Conservation (phyloP, 441 rosid genomes). For the Metrosideros polymorpha region DNA sequence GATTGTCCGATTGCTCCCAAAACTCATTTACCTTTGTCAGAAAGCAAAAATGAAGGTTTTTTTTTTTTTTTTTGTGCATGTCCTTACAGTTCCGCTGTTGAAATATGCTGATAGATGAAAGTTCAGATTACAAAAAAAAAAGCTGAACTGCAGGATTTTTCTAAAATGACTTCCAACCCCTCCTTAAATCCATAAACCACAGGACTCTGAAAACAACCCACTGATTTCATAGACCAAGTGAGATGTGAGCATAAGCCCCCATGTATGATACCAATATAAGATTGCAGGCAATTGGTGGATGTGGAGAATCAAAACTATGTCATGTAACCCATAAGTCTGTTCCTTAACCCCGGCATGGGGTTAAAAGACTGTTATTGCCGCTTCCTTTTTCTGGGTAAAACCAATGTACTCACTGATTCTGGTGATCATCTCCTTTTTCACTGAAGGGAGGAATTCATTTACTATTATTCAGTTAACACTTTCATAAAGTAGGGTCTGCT, state of each 20-base stretch:
- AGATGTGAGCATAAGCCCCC: neutral
- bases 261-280: neutral
- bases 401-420: neutral
- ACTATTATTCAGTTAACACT: neutral
- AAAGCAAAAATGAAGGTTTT: neutral
- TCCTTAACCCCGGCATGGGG: neutral
- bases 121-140: neutral
- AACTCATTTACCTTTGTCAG: neutral
- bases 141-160: neutral
- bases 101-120: neutral
- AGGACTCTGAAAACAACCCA: neutral
- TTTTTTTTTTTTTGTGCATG: neutral
- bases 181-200: neutral
- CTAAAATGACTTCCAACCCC: neutral
- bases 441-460: neutral
- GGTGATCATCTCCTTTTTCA: neutral
- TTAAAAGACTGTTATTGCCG: neutral
- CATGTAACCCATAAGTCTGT: rapidly evolving
- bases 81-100: neutral
- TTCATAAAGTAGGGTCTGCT: neutral
- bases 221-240: neutral
- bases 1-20: neutral
- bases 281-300: neutral
- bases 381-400: neutral
- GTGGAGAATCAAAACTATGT: neutral